Evolutionary conservation across 1,284 basidiomycete genomes (phyloP), one percentile per base, ranked within the genome.

Genomic region (Mycosarcoma mackinlayi): DNA sequence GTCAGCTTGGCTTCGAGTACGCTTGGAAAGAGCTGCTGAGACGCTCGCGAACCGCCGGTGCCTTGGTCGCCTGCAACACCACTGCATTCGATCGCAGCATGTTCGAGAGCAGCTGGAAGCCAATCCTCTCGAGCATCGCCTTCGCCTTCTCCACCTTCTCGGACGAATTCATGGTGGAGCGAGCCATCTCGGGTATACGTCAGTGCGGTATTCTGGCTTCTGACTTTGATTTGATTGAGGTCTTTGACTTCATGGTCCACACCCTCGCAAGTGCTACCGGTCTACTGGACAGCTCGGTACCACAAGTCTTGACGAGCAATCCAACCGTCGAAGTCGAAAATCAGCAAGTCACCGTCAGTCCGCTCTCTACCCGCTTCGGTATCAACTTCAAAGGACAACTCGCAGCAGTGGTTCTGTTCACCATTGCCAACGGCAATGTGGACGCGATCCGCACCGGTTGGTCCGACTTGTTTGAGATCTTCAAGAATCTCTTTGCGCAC

Each of bases 341-440:
- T 3, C 91, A 94, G 69, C 87, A 88, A 6, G 85, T 97, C 61
- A 96, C 93, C 0, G 91, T 99, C 21, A 97, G 94, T 3, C 91
- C 92, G 10, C 84, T 98, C 46, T 94, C 95, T 0, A 90, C 97
- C 53, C 90, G 89, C 70, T 98, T 99, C 78, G 96, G 96, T 35
- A 92, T 91, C 46, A 94, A 94, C 83, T 92, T 98, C 85, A 93
- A 94, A 82, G 91, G 92, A 8, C 96, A 99, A 80, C 86, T 99
- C 19, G 96, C 96, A 0, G 94, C 95, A 11, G 95, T 98, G 10
- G 93, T 98, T 4, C 84, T 98, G 30, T 99, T 99, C 85, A 96
- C 94, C 60, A 97, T 98, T 53, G 93, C 96, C 16, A 97, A 98
- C 77, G 92, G 94, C 8, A 94, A 98, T 82, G 93, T 92, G n/a